A percentile compares a stretch with the other conserved stretches of the same genome.
phyloP scores from a whole-genome alignment of 2,329 filamentous ascomycete genomes.

The Scorias spongiosa region DNA sequence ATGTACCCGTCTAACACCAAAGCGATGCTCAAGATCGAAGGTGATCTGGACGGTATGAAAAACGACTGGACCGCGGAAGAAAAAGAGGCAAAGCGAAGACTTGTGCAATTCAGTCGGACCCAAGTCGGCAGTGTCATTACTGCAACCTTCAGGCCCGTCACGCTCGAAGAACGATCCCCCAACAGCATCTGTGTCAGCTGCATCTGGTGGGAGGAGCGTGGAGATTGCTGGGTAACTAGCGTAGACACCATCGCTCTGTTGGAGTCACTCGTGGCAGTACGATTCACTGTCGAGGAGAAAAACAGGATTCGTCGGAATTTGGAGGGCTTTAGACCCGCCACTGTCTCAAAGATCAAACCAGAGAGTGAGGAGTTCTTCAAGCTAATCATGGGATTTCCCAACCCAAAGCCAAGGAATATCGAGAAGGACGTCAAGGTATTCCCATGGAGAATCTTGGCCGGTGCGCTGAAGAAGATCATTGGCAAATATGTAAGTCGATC shows the following conservation, averaged over 20 bases:
- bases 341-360: slow-evolving; percentile 79
- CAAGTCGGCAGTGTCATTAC: slow-evolving; percentile 72
- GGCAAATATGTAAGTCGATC: slow-evolving; percentile 66
- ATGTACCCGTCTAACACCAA: slow-evolving; percentile 59
- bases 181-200: slow-evolving; percentile 93
- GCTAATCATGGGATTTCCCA: slow-evolving; percentile 93
- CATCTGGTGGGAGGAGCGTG: slow-evolving; percentile 89
- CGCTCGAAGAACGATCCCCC: slow-evolving; percentile 60
- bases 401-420: slow-evolving; percentile 90
- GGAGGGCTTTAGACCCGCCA: slow-evolving; percentile 82
- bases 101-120: slow-evolving; percentile 75
- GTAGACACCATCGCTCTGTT: slow-evolving; percentile 95
- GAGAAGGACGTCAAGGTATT: slow-evolving; percentile 99
- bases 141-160: slow-evolving; percentile 63
- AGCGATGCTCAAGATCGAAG: slow-evolving; percentile 69
- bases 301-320: slow-evolving; percentile 92
- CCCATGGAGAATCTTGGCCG: slow-evolving; percentile 77
- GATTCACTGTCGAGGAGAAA: slow-evolving; percentile 95
- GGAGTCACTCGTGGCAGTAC: slow-evolving; percentile 70
- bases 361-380: slow-evolving; percentile 98
- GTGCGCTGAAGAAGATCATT: slow-evolving; percentile 93
- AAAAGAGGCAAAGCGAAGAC: slow-evolving; percentile 58
- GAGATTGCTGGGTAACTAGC: slow-evolving; percentile 84
- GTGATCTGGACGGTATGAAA: slow-evolving; percentile 72
- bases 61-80: slow-evolving; percentile 74